Percentiles rank a stretch among this genome's conserved stretches.
Evolutionary conservation across 257 asterid species (phyloP).

Genomic region (Catharanthus roseus): DNA sequence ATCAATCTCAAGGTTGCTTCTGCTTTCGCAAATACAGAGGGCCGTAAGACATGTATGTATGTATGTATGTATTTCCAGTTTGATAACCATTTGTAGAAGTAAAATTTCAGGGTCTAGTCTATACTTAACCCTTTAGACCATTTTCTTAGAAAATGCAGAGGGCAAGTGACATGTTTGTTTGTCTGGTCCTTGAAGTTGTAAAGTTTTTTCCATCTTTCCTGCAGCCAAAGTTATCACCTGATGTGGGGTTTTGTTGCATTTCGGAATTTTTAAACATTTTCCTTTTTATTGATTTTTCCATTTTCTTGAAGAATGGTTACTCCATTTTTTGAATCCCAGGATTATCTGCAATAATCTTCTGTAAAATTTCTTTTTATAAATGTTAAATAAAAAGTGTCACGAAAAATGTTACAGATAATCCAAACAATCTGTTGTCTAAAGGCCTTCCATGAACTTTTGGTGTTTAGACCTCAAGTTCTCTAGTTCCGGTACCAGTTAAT

Average conservation of each 20-base stretch:
- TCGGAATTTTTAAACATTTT: neutral
- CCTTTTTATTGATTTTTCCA: neutral
- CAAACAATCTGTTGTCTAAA: too few species aligned
- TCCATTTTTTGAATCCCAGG: too few species aligned
- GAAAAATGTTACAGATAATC: too few species aligned
- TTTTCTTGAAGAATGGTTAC: too few species aligned
- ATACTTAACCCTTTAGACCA: neutral
- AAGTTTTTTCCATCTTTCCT: neutral
- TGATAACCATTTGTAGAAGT: neutral
- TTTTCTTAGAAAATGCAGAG: constrained; percentile 1
- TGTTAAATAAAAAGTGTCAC: too few species aligned
- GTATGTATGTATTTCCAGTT: neutral
- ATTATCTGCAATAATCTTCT: too few species aligned
- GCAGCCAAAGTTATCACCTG: neutral
- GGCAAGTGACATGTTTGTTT: neutral
- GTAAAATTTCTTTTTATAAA: too few species aligned
- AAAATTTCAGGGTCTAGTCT: neutral
- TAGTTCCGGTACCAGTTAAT: neutral
- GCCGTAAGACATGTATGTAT: constrained; percentile 16
- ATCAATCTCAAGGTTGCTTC: constrained; percentile 57
- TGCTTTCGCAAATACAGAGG: constrained; percentile 48
- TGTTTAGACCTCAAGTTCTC: too few species aligned
- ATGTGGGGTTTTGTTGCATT: neutral
- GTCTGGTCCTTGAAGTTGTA: neutral
- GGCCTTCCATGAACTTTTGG: too few species aligned